A percentile compares a stretch with the other conserved stretches of the same genome.
Conservation (phyloP, 2,329 filamentous ascomycete genomes). For the Coniochaeta sp. region DNA sequence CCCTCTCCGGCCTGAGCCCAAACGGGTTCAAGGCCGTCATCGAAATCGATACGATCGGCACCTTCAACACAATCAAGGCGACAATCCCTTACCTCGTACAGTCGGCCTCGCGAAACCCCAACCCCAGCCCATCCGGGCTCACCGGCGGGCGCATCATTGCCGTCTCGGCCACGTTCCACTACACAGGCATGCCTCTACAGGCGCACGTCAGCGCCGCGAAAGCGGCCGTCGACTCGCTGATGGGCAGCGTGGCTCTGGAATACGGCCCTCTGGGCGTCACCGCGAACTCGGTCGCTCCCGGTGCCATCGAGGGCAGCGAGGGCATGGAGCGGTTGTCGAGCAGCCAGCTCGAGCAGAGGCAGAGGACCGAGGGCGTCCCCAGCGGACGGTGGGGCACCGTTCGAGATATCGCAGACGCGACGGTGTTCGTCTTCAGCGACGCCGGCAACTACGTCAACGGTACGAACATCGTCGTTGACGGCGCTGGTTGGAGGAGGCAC, state of each 20-base stretch:
- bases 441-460: slow-evolving; percentile 83
- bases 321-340: slow-evolving; percentile 59
- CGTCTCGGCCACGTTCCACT: slow-evolving; percentile 87
- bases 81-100: slow-evolving; percentile 73
- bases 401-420: slow-evolving; percentile 87
- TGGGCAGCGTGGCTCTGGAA: slow-evolving; percentile 73
- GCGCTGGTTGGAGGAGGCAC: slow-evolving; percentile 48
- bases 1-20: slow-evolving; percentile 70
- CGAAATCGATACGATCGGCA: slow-evolving; percentile 91
- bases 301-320: slow-evolving; percentile 80
- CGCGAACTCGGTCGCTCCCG: slow-evolving; percentile 83
- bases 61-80: slow-evolving; percentile 91
- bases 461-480: slow-evolving; percentile 68
- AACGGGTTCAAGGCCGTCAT: slow-evolving; percentile 96
- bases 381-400: slow-evolving; percentile 70
- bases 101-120: slow-evolving; percentile 61
- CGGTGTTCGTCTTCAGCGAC: slow-evolving; percentile 81
- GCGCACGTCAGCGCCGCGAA: slow-evolving; percentile 89
- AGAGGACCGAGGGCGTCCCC: slow-evolving; percentile 49
- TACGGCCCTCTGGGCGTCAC: slow-evolving; percentile 83
- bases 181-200: slow-evolving; percentile 77
- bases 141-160: slow-evolving; percentile 83
- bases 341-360: slow-evolving; percentile 22
- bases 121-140: slow-evolving; percentile 50
- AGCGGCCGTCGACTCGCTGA: slow-evolving; percentile 80